phyloP scores from a whole-genome alignment of 495 filamentous ascomycete species.

The Penicillium mononematosum region DNA sequence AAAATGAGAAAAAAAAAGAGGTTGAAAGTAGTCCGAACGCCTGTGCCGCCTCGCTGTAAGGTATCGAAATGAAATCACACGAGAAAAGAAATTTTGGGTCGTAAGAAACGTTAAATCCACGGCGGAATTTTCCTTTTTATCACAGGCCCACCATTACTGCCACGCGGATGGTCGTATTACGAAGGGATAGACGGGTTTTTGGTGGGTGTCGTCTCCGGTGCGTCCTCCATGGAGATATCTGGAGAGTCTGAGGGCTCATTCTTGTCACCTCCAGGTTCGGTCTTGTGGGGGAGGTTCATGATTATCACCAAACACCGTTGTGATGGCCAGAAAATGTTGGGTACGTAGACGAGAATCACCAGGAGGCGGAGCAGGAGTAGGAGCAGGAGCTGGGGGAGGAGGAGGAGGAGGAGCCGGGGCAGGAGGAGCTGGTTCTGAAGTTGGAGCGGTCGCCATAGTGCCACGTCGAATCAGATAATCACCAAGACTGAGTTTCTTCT shows the following conservation, averaged over 20 bases:
- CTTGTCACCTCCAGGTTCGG: slow-evolving; percentile 22
- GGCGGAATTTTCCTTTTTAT: slow-evolving; percentile 11
- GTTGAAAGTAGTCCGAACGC: slow-evolving; percentile 20
- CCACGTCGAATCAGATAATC: slow-evolving; percentile 59
- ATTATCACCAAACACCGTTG: neutral
- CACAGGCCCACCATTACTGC: slow-evolving; percentile 20
- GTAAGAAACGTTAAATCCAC: slow-evolving; percentile 31
- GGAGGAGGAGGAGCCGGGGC: slow-evolving; percentile 10
- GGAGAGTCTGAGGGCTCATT: slow-evolving; percentile 20
- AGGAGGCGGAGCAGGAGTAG: slow-evolving; percentile 1
- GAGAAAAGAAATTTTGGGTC: slow-evolving; percentile 29
- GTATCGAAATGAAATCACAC: slow-evolving; percentile 26
- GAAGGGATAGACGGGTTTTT: slow-evolving; percentile 31
- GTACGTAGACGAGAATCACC: neutral
- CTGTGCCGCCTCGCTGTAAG: slow-evolving; percentile 16
- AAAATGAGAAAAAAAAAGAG: neutral
- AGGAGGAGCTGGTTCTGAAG: slow-evolving; percentile 34
- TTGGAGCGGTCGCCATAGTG: slow-evolving; percentile 40
- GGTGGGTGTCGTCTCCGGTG: slow-evolving; percentile 28
- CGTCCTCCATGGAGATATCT: slow-evolving; percentile 39
- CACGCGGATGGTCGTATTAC: slow-evolving; percentile 18
- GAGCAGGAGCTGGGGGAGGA: slow-evolving; percentile 19
- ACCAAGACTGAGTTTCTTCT: slow-evolving; percentile 67
- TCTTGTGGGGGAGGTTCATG: slow-evolving; percentile 10
- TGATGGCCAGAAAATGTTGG: slow-evolving; percentile 7